These are phyloP conservation scores for Arachis monticola DNA, from an alignment of 331 rosid species.

Conservation along the genomic window DNA sequence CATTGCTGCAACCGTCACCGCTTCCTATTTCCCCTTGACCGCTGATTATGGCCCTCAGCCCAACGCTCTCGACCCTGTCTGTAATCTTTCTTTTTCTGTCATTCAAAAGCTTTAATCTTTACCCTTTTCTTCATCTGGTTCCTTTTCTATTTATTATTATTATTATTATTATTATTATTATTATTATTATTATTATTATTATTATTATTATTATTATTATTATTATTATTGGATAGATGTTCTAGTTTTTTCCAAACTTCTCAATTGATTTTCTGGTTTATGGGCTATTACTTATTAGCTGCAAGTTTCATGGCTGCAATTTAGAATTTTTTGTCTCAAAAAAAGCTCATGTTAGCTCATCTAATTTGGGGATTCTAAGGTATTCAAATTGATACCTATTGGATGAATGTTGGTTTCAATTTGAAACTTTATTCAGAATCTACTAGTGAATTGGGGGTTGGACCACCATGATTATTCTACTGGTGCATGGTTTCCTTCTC, in stretches of 20 bases:
- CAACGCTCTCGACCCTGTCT: slow-evolving; percentile 87
- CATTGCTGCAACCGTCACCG: slow-evolving; percentile 67
- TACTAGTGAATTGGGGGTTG: not conserved
- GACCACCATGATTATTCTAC: not conserved
- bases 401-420: not conserved
- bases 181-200: no score
- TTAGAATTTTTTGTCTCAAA: not conserved
- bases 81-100: not conserved
- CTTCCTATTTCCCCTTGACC: slow-evolving; percentile 85
- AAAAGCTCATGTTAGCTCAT: not conserved
- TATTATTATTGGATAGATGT: not conserved
- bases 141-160: not conserved
- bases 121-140: no score
- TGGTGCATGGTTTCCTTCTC: not conserved
- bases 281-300: no score
- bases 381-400: not conserved
- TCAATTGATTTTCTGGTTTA: no score
- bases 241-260: not conserved
- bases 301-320: slow-evolving; percentile 20
- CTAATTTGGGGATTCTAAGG: not conserved
- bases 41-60: slow-evolving; percentile 86
- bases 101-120: no score
- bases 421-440: not conserved
- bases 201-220: no score
- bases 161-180: not conserved